phyloP scores from a whole-genome alignment of 1,284 basidiomycete genomes.

The Fomes fomentarius region DNA sequence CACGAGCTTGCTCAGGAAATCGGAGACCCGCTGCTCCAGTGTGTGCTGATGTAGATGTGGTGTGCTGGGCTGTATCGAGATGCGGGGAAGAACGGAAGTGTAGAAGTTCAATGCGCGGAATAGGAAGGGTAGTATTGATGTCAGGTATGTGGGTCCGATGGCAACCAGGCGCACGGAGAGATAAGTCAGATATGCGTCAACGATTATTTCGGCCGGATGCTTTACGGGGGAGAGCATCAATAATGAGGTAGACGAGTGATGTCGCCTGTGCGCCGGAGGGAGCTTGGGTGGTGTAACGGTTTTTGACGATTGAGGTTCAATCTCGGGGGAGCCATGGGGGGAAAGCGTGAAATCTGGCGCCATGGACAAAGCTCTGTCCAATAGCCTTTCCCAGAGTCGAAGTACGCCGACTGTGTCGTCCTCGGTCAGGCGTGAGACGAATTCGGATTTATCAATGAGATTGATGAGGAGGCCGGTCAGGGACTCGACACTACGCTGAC shows the following conservation, averaged over 20 bases:
- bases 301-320: constrained; percentile 32
- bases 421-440: constrained; percentile 60
- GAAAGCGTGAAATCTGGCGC: constrained; percentile 34
- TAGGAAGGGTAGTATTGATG: constrained; percentile 65
- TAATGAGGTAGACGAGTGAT: constrained; percentile 54
- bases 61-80: constrained; percentile 51
- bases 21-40: constrained; percentile 59
- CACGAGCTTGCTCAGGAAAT: constrained; percentile 57
- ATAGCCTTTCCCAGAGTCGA: constrained; percentile 58
- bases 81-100: constrained; percentile 59
- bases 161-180: constrained; percentile 60
- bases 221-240: constrained; percentile 33
- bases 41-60: constrained; percentile 38
- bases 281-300: constrained; percentile 34
- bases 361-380: constrained; percentile 54
- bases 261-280: constrained; percentile 52
- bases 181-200: constrained; percentile 65
- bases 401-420: constrained; percentile 55
- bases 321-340: constrained; percentile 31
- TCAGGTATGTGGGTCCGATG: constrained; percentile 55
- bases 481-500: constrained; percentile 62
- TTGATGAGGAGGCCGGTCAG: constrained; percentile 59
- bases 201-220: constrained; percentile 59
- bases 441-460: constrained; percentile 52
- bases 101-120: constrained; percentile 69